Evolutionary conservation across 345 rosid genomes (phyloP).

Genomic region (Brassica incana): DNA sequence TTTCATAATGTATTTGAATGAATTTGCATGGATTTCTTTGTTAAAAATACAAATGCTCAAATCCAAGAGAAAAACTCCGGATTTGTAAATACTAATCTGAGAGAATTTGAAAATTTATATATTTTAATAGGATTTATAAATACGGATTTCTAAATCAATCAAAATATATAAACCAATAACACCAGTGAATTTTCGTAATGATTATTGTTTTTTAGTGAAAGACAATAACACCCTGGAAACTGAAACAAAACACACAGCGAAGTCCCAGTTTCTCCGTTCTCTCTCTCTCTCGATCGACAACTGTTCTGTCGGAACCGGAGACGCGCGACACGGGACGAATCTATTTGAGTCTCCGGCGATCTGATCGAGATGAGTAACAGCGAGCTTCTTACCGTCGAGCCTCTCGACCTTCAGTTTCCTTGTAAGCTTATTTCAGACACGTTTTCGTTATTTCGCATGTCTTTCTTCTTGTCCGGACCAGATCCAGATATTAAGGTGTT

Average conservation of each 20-base stretch:
- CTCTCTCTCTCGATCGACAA: constrained; percentile 12
- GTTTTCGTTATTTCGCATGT: neutral
- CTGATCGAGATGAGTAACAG: constrained; percentile 54
- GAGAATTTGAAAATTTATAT: too few relatives aligned
- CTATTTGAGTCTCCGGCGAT: constrained; percentile 24
- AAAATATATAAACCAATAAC: too few relatives aligned
- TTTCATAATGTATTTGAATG: too few relatives aligned
- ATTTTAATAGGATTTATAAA: too few relatives aligned
- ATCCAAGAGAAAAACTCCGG: too few relatives aligned
- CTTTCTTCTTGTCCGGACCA: neutral
- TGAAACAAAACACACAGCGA: constrained; percentile 18
- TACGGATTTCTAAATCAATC: too few relatives aligned
- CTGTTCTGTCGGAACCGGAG: constrained; percentile 19
- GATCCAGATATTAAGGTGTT: constrained; percentile 11
- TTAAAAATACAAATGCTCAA: too few relatives aligned
- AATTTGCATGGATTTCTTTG: too few relatives aligned
- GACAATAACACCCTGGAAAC: constrained; percentile 9
- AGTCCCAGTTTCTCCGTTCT: constrained; percentile 30
- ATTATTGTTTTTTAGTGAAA: neutral
- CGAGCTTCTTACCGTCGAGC: constrained; percentile 72
- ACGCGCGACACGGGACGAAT: constrained; percentile 27
- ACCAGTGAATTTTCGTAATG: too few relatives aligned
- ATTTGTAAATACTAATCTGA: too few relatives aligned
- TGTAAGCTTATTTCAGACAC: constrained; percentile 53
- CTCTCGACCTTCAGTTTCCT: constrained; percentile 77